phyloP scores from a whole-genome alignment of 2,329 filamentous ascomycete species.

The Talaromyces piceae region DNA sequence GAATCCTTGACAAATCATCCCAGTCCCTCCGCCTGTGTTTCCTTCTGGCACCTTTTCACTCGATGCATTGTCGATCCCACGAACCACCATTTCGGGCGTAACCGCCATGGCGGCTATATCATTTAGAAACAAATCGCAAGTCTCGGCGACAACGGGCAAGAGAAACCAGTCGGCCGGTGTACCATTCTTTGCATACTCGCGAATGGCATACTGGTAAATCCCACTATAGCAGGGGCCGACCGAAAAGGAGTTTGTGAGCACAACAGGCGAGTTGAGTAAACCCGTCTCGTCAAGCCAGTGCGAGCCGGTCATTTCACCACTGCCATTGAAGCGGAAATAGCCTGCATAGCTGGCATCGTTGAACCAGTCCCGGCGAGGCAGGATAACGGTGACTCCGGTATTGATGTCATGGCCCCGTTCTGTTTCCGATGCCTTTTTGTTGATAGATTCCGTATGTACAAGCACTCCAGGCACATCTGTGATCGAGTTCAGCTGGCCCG shows the following conservation, averaged over 20 bases:
- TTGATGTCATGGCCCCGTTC: conserved; percentile 4
- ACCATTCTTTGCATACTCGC: conserved; percentile 1
- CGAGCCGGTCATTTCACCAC: conserved; percentile 8
- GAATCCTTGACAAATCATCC: conserved; percentile 10
- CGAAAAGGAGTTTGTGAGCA: conserved; percentile 8
- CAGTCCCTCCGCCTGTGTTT: conserved; percentile 8
- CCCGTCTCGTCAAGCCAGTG: conserved; percentile 10
- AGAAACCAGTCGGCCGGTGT: conserved; percentile 6
- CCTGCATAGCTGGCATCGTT: conserved; percentile 8
- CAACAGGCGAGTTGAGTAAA: conserved; percentile 4
- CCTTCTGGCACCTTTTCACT: conserved; percentile 1
- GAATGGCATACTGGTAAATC: conserved; percentile 8
- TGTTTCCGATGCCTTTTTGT: neutral
- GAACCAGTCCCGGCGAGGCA: conserved; percentile 9
- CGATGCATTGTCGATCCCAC: conserved; percentile 3
- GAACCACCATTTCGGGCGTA: conserved; percentile 8
- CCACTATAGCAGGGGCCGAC: conserved; percentile 7
- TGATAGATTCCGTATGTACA: conserved; percentile 7
- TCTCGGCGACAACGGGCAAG: conserved; percentile 6
- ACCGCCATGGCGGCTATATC: conserved; percentile 8
- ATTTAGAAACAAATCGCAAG: conserved; percentile 9
- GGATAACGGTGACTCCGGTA: conserved; percentile 7
- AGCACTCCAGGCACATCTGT: conserved; percentile 9
- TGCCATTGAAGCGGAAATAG: conserved; percentile 9
- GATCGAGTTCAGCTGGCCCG: conserved; percentile 5